phyloP scores from a whole-genome alignment of 2,329 filamentous ascomycete genomes.

The Bimuria novae-zelandiae region DNA sequence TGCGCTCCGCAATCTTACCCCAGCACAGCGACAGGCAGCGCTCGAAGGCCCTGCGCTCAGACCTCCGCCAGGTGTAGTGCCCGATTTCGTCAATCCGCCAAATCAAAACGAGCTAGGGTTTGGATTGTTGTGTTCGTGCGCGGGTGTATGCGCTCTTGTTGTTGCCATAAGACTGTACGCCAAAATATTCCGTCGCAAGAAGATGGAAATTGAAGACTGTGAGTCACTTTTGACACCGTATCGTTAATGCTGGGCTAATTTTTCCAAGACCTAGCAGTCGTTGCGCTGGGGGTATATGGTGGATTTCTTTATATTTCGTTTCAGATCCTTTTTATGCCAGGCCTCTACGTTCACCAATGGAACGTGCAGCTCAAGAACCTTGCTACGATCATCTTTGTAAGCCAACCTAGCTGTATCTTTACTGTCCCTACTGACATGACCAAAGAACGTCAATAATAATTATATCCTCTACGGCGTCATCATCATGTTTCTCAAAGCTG shows the following conservation, averaged over 20 bases:
- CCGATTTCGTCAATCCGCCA: conserved; percentile 14
- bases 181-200: conserved; percentile 4
- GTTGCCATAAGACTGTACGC: conserved; percentile 10
- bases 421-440: not conserved
- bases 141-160: not conserved
- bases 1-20: not conserved
- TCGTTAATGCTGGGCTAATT: not conserved
- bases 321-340: conserved; percentile 3
- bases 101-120: conserved; percentile 7
- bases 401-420: not conserved
- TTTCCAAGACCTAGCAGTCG: not conserved
- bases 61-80: conserved; percentile 12
- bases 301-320: conserved; percentile 13
- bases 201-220: conserved; percentile 16
- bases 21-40: not conserved
- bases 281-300: conserved; percentile 1
- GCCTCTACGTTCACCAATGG: conserved; percentile 18
- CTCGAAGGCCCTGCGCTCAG: conserved; percentile 12
- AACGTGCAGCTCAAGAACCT: conserved; percentile 15
- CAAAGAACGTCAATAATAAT: conserved; percentile 11
- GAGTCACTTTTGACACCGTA: not conserved
- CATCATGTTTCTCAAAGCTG: conserved; percentile 16
- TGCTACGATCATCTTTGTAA: conserved; percentile 7
- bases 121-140: conserved; percentile 2
- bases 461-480: conserved; percentile 13